Evolutionary conservation across 768 basidiomycete species (phyloP), one percentile per base, ranked within the genome.

Genomic region (Mycena leptocephala): DNA sequence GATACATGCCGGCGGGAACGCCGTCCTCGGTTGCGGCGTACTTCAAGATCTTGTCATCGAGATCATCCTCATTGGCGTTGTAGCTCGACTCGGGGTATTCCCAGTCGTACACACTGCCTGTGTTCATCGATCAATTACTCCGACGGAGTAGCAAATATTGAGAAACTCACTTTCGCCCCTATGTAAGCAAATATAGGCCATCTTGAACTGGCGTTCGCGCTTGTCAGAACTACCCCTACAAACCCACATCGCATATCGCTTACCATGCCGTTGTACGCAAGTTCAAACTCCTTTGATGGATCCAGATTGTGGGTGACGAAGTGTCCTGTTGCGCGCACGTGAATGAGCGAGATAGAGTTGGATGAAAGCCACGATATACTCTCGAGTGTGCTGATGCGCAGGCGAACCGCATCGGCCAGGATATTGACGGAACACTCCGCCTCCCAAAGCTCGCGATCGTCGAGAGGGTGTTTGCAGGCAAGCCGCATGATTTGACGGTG

Each of bases 211-310:
- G 53, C 1, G 46, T 20, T 26, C 0, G 24, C 18, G 16, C 20
- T 7, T 26, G 7, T n/a, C 24, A 65, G 26, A 41, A 64, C 18
- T 24, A 43, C 13, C 13, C 13, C 24, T 14, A 43, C 28, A 48
- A n/a, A 48, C 18, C 20, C 28, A n/a, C n/a, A n/a, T n/a, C 41
- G 30, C 7, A 6, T 8, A 43, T 20, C 32, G 30, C 70, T 63
- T 63, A 71, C 70, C 59, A 71, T 59, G 37, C 70, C 70, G 37
- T 24, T 71, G 43, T 71, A 71, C 18, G 70, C 70, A 48, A 59
- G 26, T 35, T 71, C 59, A 22, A 71, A 71, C 35, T 51, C 59
- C 0, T 14, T 71, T 51, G 37, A 14, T 24, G 70, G 70, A 62
- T 71, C 32, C 33, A 41, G 13, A 11, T 63, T 71, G 16, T 71